phyloP scores from a whole-genome alignment of 257 asterid genomes.

The Schizonepeta tenuifolia region DNA sequence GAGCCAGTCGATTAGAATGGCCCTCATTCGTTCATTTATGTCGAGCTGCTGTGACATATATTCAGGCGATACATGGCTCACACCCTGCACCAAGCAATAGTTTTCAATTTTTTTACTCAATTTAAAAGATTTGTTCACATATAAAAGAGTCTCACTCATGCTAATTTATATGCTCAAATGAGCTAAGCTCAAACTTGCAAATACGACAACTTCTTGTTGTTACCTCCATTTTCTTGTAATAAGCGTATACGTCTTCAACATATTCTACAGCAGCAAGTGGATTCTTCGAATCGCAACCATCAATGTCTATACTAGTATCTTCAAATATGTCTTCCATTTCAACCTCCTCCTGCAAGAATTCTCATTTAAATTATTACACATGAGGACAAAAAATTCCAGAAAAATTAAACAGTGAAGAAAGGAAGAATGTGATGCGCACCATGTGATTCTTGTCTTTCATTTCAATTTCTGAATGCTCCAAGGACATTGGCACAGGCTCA shows the following conservation, averaged over 20 bases:
- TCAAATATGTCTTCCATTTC: slow-evolving; percentile 85
- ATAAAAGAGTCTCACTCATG: no score
- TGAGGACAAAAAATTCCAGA: not conserved
- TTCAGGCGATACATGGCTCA: slow-evolving; percentile 57
- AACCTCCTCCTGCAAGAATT: slow-evolving; percentile 46
- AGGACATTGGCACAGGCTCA: slow-evolving; percentile 72
- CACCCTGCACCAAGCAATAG: slow-evolving; percentile 44
- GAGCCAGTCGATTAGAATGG: slow-evolving; percentile 84
- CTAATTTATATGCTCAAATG: not conserved
- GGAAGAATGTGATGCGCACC: slow-evolving; percentile 37
- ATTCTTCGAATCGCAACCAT: slow-evolving; percentile 54
- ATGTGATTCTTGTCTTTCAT: slow-evolving; percentile 45
- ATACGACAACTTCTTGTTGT: no score
- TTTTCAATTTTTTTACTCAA: not conserved
- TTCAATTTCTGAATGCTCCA: slow-evolving; percentile 56
- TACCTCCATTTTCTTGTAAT: slow-evolving; percentile 79
- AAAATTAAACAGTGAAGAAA: not conserved
- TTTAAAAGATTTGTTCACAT: no score
- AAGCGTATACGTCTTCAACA: slow-evolving; percentile 64
- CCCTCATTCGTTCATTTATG: slow-evolving; percentile 75
- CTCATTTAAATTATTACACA: not conserved
- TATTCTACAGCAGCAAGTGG: slow-evolving; percentile 70
- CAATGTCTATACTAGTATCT: slow-evolving; percentile 61
- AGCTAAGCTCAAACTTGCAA: not conserved
- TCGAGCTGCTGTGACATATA: slow-evolving; percentile 73